Base-by-base conservation (phyloP, 495 filamentous ascomycete genomes). In the Penicillium pancosmium region DNA sequence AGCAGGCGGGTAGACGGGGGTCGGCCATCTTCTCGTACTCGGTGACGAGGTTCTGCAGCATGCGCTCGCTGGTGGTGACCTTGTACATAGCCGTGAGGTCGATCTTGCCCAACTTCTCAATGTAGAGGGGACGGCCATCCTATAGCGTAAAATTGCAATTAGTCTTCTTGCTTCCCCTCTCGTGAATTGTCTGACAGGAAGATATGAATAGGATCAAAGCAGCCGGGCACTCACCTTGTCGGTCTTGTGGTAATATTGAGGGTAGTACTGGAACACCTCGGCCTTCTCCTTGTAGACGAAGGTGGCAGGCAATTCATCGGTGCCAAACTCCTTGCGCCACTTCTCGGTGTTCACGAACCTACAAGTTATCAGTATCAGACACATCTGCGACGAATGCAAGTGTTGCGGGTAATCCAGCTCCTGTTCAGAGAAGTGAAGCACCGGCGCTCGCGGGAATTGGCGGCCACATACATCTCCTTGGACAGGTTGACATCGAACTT, bases 221-320 rank as follows among this genome's bases (percentile, higher is more conserved):
- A 5, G 36, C 36, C 36, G 2, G 25, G 33, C 36, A 63, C 75
- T 31, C 76, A 94, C 93, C 82, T 95, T 96, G 78, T 98, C 94
- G 6, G 91, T 98, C 80, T 96, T 97, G 84, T 98, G 94, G 74
- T 98, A 98, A 81, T 94, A 98, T 80, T 98, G 94, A 4, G 93
- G 92, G 73, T 98, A 98, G 81, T 89, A 97, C 72, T 93, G 77
- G 79, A 92, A 94, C 47, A 98, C 84, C 68, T 92, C 67, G 50
- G 82, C 75, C 82, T 96, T 96, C 83, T 97, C 95, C 25, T 77
- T 81, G 74, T 97, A 97, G 40, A 93, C 86, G 80, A 96, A 98
- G 52, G 78, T 88, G 47, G 81, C 81, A 54, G 91, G 82, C 16
- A 93, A 84, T 41, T 95, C 82, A 73, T 97, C 92, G n/a, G 96